Base-by-base conservation (phyloP, 371 early-diverging fungal species). In the Conidiobolus coronatus region DNA sequence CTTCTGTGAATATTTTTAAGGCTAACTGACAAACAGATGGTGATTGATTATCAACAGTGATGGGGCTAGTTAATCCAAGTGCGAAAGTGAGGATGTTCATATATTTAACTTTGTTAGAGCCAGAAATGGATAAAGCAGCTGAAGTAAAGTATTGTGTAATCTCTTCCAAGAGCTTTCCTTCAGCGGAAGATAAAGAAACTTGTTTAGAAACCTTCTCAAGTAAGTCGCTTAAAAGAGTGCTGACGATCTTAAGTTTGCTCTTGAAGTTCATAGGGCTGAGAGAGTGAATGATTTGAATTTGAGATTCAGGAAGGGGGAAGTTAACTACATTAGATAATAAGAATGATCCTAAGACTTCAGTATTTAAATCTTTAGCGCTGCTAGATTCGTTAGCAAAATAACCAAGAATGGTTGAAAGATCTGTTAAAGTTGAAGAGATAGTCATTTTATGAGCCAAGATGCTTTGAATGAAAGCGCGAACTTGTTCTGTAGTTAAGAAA, bases 71-170 rank as follows among this genome's bases (percentile, higher is more conserved):
- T 39, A 71, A 50, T 40, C 64, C 66, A 12, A 69, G 52, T 47
- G 70, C 63, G 33, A 67, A 57, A 15, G 59, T 45, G 49, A 73
- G 55, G 8, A 64, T 61, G 45, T 64, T 69, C 45, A 65, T 66
- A 35, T 57, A 56, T 49, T 63, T 63, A 46, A 52, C 53, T 36
- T 51, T 54, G 45, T 50, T 48, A 40, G 54, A 48, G 42, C 72
- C 72, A 40, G 78, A 43, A 13, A 58, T 57, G 7, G 60, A 51
- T 15, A 69, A 63, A 34, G 67, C 65, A 17, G 54, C 56, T 14
- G 77, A 66, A 36, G 73, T 63, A 59, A 69, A 83, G 55, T 70
- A 70, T n/a, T 66, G 63, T 11, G 73, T 56, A 29, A 86, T 67
- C 36, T 64, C 57, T 19, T 58, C 58, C 1, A 43, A 21, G 13